Evolutionary conservation across 2,329 filamentous ascomycete genomes (phyloP).

Genomic region (Cadophora sp.): DNA sequence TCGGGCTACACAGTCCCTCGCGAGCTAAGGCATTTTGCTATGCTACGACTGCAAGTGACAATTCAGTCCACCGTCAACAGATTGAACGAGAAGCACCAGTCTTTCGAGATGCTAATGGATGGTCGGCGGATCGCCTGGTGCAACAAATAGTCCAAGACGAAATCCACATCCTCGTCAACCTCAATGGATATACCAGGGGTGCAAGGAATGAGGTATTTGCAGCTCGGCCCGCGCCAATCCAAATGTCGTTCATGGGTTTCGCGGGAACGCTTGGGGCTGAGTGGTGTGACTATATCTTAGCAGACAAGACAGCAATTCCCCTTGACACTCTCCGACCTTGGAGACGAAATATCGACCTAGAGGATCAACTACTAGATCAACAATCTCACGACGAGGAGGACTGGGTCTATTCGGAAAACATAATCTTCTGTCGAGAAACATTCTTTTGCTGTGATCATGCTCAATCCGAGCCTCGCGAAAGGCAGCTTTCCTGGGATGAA

Average conservation of each 20-base stretch:
- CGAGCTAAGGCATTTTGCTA: conserved; percentile 91
- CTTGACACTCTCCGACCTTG: conserved; percentile 80
- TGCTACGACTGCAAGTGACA: conserved; percentile 90
- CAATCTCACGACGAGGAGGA: conserved; percentile 67
- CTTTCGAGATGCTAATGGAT: conserved; percentile 86
- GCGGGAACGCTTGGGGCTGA: conserved; percentile 94
- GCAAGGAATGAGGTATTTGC: conserved; percentile 98
- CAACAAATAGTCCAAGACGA: conserved; percentile 85
- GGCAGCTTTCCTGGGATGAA: conserved; percentile 77
- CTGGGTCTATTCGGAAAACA: conserved; percentile 97
- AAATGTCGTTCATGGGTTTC: conserved; percentile 99
- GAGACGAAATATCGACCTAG: conserved; percentile 75
- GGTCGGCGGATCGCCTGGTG: conserved; percentile 84
- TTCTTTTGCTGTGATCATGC: conserved; percentile 97
- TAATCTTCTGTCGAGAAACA: conserved; percentile 91
- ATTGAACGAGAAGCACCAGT: conserved; percentile 93
- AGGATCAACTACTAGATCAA: conserved; percentile 73
- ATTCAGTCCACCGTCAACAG: conserved; percentile 85
- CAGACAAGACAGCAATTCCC: conserved; percentile 87
- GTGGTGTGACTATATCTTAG: conserved; percentile 97
- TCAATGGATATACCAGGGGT: conserved; percentile 97
- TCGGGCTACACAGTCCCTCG: conserved; percentile 80
- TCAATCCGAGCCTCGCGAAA: conserved; percentile 84
- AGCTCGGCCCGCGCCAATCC: conserved; percentile 89
- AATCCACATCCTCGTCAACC: conserved; percentile 93